phyloP scores from a whole-genome alignment of 345 rosid species.

The Rubroshorea leprosula region DNA sequence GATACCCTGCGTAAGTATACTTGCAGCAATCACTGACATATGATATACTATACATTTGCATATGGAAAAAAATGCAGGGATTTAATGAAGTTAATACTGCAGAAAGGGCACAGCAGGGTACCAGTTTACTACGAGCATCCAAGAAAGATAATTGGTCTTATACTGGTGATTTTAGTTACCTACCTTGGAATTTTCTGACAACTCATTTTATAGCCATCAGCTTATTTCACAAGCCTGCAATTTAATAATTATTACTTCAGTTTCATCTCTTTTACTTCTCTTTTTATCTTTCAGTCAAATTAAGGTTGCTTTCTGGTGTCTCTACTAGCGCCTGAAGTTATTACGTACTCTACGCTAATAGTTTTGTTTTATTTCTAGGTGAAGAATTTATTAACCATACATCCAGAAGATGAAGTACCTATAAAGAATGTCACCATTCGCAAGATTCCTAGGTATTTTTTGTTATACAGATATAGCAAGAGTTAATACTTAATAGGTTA shows the following conservation, averaged over 20 bases:
- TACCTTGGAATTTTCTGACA: neutral
- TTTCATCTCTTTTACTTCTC: too few relatives aligned
- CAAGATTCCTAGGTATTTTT: conserved; percentile 57
- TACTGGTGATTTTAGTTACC: conserved; percentile 32
- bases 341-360: neutral
- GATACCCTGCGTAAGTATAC: neutral
- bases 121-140: conserved; percentile 57
- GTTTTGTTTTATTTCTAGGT: conserved; percentile 27
- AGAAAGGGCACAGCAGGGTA: conserved; percentile 68
- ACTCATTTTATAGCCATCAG: neutral
- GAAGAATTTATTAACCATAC: conserved; percentile 49
- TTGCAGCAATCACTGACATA: neutral
- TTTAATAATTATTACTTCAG: too few relatives aligned
- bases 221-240: too few relatives aligned
- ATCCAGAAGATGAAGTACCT: conserved; percentile 47
- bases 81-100: conserved; percentile 48
- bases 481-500: too few relatives aligned
- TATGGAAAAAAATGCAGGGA: conserved; percentile 25
- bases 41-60: neutral
- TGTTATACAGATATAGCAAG: too few relatives aligned
- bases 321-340: too few relatives aligned
- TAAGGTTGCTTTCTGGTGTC: too few relatives aligned
- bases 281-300: too few relatives aligned
- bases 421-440: conserved; percentile 52
- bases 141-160: conserved; percentile 57